Evolutionary conservation across 176 grass and related monocot genomes (phyloP), one percentile per base, ranked within the genome.

Genomic region (Coix lacrymajobi): DNA sequence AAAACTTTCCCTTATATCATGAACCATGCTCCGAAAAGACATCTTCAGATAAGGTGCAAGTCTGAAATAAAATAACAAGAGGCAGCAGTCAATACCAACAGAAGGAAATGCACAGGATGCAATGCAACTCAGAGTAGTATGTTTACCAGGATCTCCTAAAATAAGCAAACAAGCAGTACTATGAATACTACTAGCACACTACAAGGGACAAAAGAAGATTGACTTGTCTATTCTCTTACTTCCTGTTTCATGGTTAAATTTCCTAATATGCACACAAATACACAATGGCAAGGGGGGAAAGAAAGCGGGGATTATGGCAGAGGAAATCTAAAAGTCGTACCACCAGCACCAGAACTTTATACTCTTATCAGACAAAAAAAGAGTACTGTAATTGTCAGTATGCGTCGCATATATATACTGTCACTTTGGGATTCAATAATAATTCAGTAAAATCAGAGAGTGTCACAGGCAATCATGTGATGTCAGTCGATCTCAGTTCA

Each of bases 11-110:
- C 79, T 85, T 58, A 97, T 56, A 80, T 91, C 94, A 56, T 78
- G 91, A 44, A 97, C 44, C 79, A 93, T 91, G 76, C 81, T 97
- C 24, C 74, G 91, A 16, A 93, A 89, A 44, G 91, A 86, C 94
- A 97, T 97, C 69, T 81, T 56, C 39, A 73, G 44, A 65, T 64
- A 63, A 25, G 15, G 62, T 46, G 44, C 60, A 7, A 65, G 62
- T 46, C 65, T 37, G 28, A 83, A 79, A 71, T 66, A 77, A 77
- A 78, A 66, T 62, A 79, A 85, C 26, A 64, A 45, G 64, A 8
- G 3, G 11, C 25, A 17, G 54, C 51, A 38, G 45, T n/a, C 4
- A 33, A 78, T 40, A 67, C 28, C 15, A n/a, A 54, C 64, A 64
- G 4, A 36, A 29, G 57, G 29, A 36, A 33, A 60, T 44, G 68